Evolutionary conservation across 495 filamentous ascomycete genomes (phyloP), one percentile per base, ranked within the genome.

Genomic region (Daldinia concentrica): DNA sequence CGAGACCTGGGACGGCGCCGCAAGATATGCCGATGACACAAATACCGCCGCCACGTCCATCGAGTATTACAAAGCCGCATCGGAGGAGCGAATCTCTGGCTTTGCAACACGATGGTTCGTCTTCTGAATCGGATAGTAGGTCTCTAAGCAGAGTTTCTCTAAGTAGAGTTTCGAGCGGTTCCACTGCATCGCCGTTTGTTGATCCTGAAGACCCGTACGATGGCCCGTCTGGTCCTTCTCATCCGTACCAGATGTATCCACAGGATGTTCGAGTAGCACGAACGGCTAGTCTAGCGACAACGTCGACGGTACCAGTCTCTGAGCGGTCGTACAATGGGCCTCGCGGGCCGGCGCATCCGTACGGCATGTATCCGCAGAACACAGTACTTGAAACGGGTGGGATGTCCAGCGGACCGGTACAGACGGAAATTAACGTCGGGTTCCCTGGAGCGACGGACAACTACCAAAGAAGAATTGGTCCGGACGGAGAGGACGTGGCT

Each of bases 161-260:
- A 30, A 74, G 71, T 12, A 74, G 79, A 56, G 69, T 70, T 8
- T 73, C 75, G 50, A 79, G 69, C 24, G 68, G 34, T 12, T 80
- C 82, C 22, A 80, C 79, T 26, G 58, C 72, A 4, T 82, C 83
- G 17, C 68, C 87, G 29, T 75, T 85, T 66, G 80, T 87, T 22
- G 83, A 82, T 34, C 45, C 82, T 3, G 90, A 92, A 34, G 85
- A 84, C 51, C 86, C 89, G 5, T 87, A 91, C 52, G 82, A 81
- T 22, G 89, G 89, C 12, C 83, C 88, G 1, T 83, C 80, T 36
- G 89, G 89, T n/a, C 93, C 92, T n/a, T 90, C 91, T 45, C 93
- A 95, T 72, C 93, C 94, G 0, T 97, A 97, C 77, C 87, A 87
- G 41, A 90, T 95, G 89, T 97, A 96, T 74, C 81, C 90, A 3